phyloP scores from a whole-genome alignment of 2,329 filamentous ascomycete species.

The Colletotrichum tofieldiae region DNA sequence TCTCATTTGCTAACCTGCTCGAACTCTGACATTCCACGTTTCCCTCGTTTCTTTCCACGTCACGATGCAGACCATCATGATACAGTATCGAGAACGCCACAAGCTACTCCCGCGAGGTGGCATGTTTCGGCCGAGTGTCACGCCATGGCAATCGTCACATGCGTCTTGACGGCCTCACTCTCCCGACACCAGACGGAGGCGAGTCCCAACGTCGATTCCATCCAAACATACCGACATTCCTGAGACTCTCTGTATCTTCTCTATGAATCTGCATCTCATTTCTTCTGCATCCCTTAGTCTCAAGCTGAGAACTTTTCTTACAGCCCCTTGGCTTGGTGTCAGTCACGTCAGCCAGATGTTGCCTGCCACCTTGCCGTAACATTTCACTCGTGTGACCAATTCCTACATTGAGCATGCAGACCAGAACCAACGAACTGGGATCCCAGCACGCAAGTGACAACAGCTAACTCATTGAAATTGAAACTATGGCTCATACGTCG shows the following conservation, averaged over 20 bases:
- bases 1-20: too few relatives aligned
- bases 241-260: neutral
- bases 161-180: neutral
- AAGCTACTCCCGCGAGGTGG: neutral
- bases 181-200: neutral
- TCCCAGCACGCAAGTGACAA: neutral
- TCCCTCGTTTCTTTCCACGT: neutral
- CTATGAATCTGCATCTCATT: neutral
- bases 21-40: too few relatives aligned
- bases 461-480: neutral
- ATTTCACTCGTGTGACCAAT: neutral
- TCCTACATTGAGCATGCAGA: neutral
- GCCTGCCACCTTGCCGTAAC: neutral
- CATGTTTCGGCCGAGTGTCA: conserved; percentile 12
- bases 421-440: neutral
- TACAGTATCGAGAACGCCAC: neutral
- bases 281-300: neutral
- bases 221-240: neutral
- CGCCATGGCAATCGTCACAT: neutral
- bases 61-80: conserved; percentile 1
- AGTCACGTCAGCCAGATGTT: neutral
- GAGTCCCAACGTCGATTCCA: neutral
- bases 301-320: neutral
- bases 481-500: neutral
- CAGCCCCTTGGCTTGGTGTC: neutral